These are phyloP conservation scores for Cryptococcus sp. DNA, from an alignment of 1,284 basidiomycete genomes.

Conservation along the genomic window DNA sequence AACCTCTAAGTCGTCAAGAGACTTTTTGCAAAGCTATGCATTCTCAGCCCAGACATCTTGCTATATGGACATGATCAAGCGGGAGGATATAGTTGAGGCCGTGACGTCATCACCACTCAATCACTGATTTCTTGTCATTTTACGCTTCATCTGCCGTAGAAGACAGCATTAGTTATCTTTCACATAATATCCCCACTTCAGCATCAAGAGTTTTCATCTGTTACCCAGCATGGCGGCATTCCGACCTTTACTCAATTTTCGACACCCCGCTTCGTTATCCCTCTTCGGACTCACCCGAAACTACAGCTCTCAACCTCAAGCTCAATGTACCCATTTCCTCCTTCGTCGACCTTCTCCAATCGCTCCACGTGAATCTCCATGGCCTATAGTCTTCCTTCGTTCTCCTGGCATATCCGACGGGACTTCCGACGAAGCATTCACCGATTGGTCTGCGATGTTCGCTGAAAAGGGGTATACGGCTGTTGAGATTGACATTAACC, in stretches of 20 bases:
- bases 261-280: slow-evolving; percentile 1
- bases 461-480: slow-evolving; percentile 59
- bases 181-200: too few relatives aligned
- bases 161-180: too few relatives aligned
- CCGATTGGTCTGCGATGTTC: slow-evolving; percentile 52
- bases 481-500: slow-evolving; percentile 54
- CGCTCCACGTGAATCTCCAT: slow-evolving; percentile 36
- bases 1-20: too few relatives aligned
- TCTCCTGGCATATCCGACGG: slow-evolving; percentile 17
- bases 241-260: neutral
- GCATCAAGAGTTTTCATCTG: too few relatives aligned
- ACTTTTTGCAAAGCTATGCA: too few relatives aligned
- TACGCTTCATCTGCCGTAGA: too few relatives aligned
- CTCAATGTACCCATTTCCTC: slow-evolving; percentile 28
- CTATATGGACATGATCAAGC: too few relatives aligned
- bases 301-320: neutral
- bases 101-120: too few relatives aligned
- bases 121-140: too few relatives aligned
- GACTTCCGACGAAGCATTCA: slow-evolving; percentile 2
- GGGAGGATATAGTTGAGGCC: too few relatives aligned
- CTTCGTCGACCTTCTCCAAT: slow-evolving; percentile 21
- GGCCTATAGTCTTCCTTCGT: slow-evolving; percentile 35
- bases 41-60: too few relatives aligned
- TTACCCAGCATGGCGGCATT: neutral
- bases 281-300: neutral